A percentile compares a stretch with the other conserved stretches of the same genome.
phyloP scores from a whole-genome alignment of 257 asterid species.

The Coffea canephora region DNA sequence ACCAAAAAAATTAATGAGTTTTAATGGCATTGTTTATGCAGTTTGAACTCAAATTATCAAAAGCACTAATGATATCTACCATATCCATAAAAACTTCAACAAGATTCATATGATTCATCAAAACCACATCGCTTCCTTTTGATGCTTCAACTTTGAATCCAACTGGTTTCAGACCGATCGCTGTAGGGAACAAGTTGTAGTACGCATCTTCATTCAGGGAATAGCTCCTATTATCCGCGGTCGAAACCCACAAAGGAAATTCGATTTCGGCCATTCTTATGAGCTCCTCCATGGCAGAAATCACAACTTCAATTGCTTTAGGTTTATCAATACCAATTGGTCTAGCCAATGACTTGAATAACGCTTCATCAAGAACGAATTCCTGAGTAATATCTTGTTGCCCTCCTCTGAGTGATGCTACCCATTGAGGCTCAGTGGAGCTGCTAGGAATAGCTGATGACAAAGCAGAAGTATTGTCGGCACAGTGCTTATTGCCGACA shows the following conservation, averaged over 20 bases:
- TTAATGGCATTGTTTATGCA: background rate
- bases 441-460: background rate
- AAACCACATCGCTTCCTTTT: constrained; percentile 17
- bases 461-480: background rate
- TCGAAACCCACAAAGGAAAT: constrained; percentile 46
- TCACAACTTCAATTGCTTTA: constrained; percentile 24
- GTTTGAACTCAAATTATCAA: background rate
- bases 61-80: constrained; percentile 22
- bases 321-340: constrained; percentile 18
- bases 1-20: no score
- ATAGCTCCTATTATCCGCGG: constrained; percentile 15
- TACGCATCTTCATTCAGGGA: constrained; percentile 38
- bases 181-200: constrained; percentile 22
- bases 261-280: constrained; percentile 24
- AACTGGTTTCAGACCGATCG: constrained; percentile 8
- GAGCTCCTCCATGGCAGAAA: constrained; percentile 48
- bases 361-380: background rate
- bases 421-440: background rate
- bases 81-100: constrained; percentile 43
- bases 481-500: background rate
- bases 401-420: background rate
- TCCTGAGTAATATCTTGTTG: background rate
- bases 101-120: constrained; percentile 21
- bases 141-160: constrained; percentile 39
- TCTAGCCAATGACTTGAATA: background rate